phyloP scores from a whole-genome alignment of 345 rosid species.

The Turritis glabra region DNA sequence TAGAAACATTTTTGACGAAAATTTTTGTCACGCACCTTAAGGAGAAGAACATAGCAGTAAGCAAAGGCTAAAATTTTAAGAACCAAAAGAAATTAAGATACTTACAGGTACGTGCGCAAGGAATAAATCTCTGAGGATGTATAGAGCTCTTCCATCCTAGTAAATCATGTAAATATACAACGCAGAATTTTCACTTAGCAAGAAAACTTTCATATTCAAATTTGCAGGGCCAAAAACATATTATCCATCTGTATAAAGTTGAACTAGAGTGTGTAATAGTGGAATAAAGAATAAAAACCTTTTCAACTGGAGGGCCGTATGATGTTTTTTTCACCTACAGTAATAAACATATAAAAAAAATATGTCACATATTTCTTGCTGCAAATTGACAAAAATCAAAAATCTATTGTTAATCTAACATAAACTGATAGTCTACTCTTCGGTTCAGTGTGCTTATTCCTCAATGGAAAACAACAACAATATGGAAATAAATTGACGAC shows the following conservation, averaged over 20 bases:
- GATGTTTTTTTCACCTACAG: constrained; percentile 62
- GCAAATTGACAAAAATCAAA: constrained; percentile 10
- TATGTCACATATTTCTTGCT: neutral
- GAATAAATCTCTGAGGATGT: constrained; percentile 69
- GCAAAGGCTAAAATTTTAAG: neutral
- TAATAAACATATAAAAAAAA: constrained; percentile 15
- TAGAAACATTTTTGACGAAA: constrained; percentile 87
- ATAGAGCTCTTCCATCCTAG: constrained; percentile 69
- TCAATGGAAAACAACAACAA: neutral
- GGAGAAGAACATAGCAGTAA: constrained; percentile 29
- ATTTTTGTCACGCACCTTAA: constrained; percentile 63
- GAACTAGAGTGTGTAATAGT: neutral
- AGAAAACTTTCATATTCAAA: constrained; percentile 8
- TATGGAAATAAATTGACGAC: neutral
- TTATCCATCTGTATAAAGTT: constrained; percentile 19
- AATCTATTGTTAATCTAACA: constrained; percentile 17
- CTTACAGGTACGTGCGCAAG: constrained; percentile 91
- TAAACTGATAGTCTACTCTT: constrained; percentile 10
- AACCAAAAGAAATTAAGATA: constrained; percentile 28
- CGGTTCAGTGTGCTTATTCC: neutral
- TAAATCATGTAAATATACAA: constrained; percentile 17
- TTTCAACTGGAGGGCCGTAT: constrained; percentile 41
- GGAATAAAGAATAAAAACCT: constrained; percentile 46
- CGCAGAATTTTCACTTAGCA: neutral
- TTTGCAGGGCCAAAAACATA: constrained; percentile 4